Conservation (phyloP, 106 monocot genomes). For the Xerophyta viscosa region DNA sequence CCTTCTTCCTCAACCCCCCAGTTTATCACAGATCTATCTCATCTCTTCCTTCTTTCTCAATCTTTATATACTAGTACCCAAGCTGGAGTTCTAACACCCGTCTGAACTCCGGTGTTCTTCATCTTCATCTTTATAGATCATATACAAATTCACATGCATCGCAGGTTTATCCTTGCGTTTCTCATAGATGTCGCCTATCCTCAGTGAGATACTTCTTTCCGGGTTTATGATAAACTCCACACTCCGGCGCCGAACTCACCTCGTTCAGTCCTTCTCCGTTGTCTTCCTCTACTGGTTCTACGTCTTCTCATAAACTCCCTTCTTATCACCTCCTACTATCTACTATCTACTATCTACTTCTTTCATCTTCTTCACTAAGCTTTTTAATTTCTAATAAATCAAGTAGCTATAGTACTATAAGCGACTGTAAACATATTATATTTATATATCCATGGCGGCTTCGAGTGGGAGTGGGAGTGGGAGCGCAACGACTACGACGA, state of each 20-base stretch:
- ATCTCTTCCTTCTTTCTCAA: background rate
- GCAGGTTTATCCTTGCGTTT: slow-evolving; percentile 14
- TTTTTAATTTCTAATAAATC: too few species aligned
- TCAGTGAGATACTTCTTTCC: slow-evolving; percentile 42
- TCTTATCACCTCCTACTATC: background rate
- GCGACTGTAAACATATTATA: too few species aligned
- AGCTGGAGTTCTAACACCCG: too few species aligned
- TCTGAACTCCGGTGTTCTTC: background rate
- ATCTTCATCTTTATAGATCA: background rate
- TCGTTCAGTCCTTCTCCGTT: slow-evolving; percentile 62
- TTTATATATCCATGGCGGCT: slow-evolving; percentile 22
- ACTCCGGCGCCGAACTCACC: slow-evolving; percentile 41
- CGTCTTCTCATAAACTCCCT: slow-evolving; percentile 49
- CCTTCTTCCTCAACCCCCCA: too few species aligned
- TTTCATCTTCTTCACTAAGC: too few species aligned
- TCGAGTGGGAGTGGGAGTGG: slow-evolving; percentile 30
- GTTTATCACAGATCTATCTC: too few species aligned
- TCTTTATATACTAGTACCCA: too few species aligned
- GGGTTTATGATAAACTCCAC: slow-evolving; percentile 66
- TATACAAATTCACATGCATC: slow-evolving; percentile 15
- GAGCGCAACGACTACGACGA: slow-evolving; percentile 2
- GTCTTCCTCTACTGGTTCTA: slow-evolving; percentile 86
- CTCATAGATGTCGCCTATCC: slow-evolving; percentile 45
- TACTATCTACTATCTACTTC: too few species aligned
- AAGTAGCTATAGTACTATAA: too few species aligned